These are phyloP conservation scores for Lentinula lateritia DNA, from an alignment of 768 basidiomycete genomes.

Conservation along the genomic window DNA sequence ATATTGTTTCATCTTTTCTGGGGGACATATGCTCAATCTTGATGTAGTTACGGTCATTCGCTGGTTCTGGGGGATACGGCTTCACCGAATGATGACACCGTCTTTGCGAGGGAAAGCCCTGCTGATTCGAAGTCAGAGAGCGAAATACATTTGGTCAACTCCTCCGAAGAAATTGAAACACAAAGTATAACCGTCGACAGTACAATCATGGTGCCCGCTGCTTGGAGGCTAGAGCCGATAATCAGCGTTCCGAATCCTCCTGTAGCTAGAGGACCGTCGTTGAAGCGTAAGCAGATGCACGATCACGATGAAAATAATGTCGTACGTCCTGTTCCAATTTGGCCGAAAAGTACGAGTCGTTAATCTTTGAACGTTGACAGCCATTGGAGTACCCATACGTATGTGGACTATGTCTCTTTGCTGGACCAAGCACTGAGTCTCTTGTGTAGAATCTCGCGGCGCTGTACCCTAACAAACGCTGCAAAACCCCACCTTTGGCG, in stretches of 20 bases:
- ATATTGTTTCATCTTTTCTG: not conserved
- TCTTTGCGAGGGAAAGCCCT: not conserved
- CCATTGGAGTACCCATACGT: slow-evolving; percentile 6
- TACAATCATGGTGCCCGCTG: not conserved
- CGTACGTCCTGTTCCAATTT: not conserved
- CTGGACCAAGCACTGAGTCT: not conserved
- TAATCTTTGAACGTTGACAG: not conserved
- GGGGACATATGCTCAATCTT: not conserved
- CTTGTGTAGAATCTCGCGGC: slow-evolving; percentile 1
- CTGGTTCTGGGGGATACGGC: not conserved
- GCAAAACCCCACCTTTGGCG: slow-evolving; percentile 32
- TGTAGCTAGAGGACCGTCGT: not conserved
- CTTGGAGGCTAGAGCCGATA: not conserved
- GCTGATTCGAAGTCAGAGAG: not conserved
- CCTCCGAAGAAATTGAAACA: not conserved
- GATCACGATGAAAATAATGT: slow-evolving; percentile 9
- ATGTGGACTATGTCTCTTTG: not conserved
- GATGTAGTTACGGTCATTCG: not conserved
- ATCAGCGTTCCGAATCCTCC: not conserved
- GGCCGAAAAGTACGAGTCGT: not conserved
- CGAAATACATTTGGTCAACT: not conserved
- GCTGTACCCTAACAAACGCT: slow-evolving; percentile 23
- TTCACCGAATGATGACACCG: not conserved
- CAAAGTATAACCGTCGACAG: not conserved
- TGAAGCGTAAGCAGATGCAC: slow-evolving; percentile 10